phyloP scores from a whole-genome alignment of 1,139 yeast species.

The Yamadazyma trypodendri region DNA sequence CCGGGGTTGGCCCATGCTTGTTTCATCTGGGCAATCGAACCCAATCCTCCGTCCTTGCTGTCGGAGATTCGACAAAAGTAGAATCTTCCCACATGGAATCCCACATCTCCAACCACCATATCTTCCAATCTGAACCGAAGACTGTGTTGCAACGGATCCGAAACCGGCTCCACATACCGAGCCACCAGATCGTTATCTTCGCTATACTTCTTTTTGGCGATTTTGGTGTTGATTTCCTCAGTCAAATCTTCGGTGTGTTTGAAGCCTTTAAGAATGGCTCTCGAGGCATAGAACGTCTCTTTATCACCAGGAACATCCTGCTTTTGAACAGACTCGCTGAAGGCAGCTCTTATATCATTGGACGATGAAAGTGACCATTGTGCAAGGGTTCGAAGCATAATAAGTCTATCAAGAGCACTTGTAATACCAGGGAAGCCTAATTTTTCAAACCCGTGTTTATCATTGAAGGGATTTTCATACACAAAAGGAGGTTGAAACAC shows the following conservation, averaged over 20 bases:
- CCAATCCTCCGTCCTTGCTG: conserved; percentile 38
- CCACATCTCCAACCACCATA: conserved; percentile 47
- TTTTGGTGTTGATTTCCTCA: conserved; percentile 30
- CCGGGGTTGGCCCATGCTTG: conserved; percentile 20
- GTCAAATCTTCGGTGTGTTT: conserved; percentile 32
- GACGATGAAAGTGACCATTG: conserved; percentile 52
- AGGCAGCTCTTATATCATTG: conserved; percentile 37
- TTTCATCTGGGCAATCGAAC: conserved; percentile 35
- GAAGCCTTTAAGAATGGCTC: conserved; percentile 40
- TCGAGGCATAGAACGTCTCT: conserved; percentile 43
- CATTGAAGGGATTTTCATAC: conserved; percentile 33
- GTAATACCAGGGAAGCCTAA: conserved; percentile 44
- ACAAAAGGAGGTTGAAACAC: conserved; percentile 13
- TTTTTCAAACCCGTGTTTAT: conserved; percentile 37
- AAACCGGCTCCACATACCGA: conserved; percentile 42
- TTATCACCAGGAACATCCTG: conserved; percentile 48
- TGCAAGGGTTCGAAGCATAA: conserved; percentile 43
- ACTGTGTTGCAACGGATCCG: conserved; percentile 41
- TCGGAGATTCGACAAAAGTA: conserved; percentile 45
- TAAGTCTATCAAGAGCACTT: conserved; percentile 45
- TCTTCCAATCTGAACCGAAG: conserved; percentile 41
- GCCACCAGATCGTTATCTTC: conserved; percentile 24
- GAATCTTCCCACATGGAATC: conserved; percentile 46
- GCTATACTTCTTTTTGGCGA: conserved; percentile 26
- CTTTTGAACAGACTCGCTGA: conserved; percentile 27